Conservation (phyloP, 75 land plant genomes). For the Sequoiadendron giganteum region DNA sequence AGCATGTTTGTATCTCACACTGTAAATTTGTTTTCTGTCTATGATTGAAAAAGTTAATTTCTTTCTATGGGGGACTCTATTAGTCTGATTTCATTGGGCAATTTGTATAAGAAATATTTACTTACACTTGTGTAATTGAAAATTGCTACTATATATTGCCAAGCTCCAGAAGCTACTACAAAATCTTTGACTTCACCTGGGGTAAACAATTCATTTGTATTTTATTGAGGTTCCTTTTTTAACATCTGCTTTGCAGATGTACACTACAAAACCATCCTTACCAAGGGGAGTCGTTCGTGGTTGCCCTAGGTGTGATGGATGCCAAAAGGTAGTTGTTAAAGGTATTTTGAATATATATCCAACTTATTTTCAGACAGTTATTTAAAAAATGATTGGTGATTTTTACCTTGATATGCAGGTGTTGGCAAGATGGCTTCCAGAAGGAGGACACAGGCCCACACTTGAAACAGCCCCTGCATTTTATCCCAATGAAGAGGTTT, state of each 20-base stretch:
- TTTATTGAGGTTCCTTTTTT: not conserved
- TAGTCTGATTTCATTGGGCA: not conserved
- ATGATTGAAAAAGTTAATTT: not conserved
- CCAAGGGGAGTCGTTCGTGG: constrained; percentile 64
- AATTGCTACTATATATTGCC: not conserved
- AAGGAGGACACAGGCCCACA: constrained; percentile 26
- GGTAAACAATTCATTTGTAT: not conserved
- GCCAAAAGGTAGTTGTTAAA: constrained; percentile 60
- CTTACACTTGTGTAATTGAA: not conserved
- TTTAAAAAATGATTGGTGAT: not conserved
- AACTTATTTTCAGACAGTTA: not conserved
- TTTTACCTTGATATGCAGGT: constrained; percentile 16
- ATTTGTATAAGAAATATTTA: not conserved
- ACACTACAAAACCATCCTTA: constrained; percentile 15
- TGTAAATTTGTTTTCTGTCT: constrained; percentile 2
- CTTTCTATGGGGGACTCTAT: not conserved
- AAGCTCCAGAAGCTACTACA: not conserved
- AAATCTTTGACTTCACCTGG: not conserved
- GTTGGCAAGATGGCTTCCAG: constrained; percentile 41
- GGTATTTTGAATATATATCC: not conserved
- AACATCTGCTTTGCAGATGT: constrained; percentile 17
- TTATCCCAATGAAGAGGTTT: constrained; percentile 32
- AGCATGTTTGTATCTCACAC: not conserved
- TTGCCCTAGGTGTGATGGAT: constrained; percentile 49
- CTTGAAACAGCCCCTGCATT: constrained; percentile 39